A percentile compares a stretch with the other conserved stretches of the same genome.
Evolutionary conservation across 495 filamentous ascomycete species (phyloP).

Genomic region (Penicillium ucsense): DNA sequence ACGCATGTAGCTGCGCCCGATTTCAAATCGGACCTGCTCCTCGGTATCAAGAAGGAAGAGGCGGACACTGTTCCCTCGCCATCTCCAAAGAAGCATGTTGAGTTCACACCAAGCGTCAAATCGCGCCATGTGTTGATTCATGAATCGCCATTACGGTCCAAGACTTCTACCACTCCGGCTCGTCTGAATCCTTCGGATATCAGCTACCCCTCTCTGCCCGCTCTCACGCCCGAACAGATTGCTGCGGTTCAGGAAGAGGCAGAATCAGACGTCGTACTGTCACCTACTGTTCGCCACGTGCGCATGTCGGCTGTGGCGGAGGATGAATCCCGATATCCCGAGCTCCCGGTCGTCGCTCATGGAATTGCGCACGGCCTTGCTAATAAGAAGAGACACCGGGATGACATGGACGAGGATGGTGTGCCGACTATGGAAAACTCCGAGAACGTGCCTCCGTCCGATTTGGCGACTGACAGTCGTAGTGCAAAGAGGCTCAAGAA

Average conservation of each 20-base stretch:
- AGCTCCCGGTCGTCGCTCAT: slow-evolving; percentile 46
- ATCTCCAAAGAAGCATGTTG: slow-evolving; percentile 50
- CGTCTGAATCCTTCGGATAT: slow-evolving; percentile 22
- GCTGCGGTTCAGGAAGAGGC: background rate
- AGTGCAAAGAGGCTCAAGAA: slow-evolving; percentile 36
- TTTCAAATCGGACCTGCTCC: slow-evolving; percentile 34
- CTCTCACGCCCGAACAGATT: slow-evolving; percentile 28
- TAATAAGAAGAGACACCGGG: slow-evolving; percentile 63
- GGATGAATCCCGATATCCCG: slow-evolving; percentile 12
- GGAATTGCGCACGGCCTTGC: slow-evolving; percentile 64
- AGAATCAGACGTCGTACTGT: slow-evolving; percentile 1
- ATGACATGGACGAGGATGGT: slow-evolving; percentile 34
- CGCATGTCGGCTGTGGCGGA: slow-evolving; percentile 18
- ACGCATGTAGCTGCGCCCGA: slow-evolving; percentile 46
- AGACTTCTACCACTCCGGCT: slow-evolving; percentile 23
- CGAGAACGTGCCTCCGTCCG: slow-evolving; percentile 34
- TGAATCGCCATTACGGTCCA: slow-evolving; percentile 37
- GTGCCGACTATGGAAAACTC: slow-evolving; percentile 38
- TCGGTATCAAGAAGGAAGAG: slow-evolving; percentile 22
- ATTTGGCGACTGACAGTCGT: slow-evolving; percentile 27
- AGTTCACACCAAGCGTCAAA: slow-evolving; percentile 47
- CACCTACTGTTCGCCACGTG: slow-evolving; percentile 30
- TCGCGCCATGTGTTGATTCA: slow-evolving; percentile 26
- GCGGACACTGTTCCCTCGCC: slow-evolving; percentile 26
- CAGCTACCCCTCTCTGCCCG: slow-evolving; percentile 34